phyloP scores from a whole-genome alignment of 305 asterid genomes.

The Solanum hybrid region DNA sequence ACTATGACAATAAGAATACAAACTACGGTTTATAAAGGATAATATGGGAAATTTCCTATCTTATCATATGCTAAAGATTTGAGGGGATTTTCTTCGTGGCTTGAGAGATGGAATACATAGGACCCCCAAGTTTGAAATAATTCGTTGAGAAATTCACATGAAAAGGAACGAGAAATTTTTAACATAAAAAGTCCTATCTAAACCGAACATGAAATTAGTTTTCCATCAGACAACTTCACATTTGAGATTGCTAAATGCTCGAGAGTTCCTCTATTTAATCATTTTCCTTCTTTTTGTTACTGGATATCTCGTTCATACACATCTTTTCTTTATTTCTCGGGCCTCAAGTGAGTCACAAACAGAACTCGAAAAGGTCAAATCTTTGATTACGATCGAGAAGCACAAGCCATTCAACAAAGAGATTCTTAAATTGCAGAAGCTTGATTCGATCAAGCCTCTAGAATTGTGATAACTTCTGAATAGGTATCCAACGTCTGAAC shows the following conservation, averaged over 20 bases:
- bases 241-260: not conserved
- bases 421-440: not conserved
- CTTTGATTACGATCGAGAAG: not conserved
- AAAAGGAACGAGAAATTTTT: too few species aligned
- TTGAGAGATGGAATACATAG: not conserved
- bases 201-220: not conserved
- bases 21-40: not conserved
- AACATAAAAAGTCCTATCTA: not conserved
- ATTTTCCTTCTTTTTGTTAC: too few species aligned
- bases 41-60: not conserved
- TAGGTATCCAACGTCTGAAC: not conserved
- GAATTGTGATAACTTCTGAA: not conserved
- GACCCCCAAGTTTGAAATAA: not conserved
- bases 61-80: not conserved
- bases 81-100: not conserved
- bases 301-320: not conserved
- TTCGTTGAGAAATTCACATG: too few species aligned
- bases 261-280: not conserved
- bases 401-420: not conserved
- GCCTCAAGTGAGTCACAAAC: accelerated
- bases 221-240: not conserved
- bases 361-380: not conserved
- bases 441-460: not conserved
- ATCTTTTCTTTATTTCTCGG: not conserved
- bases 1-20: not conserved